Evolutionary conservation across 2,329 filamentous ascomycete species (phyloP).

Genomic region (Fusarium sp.): DNA sequence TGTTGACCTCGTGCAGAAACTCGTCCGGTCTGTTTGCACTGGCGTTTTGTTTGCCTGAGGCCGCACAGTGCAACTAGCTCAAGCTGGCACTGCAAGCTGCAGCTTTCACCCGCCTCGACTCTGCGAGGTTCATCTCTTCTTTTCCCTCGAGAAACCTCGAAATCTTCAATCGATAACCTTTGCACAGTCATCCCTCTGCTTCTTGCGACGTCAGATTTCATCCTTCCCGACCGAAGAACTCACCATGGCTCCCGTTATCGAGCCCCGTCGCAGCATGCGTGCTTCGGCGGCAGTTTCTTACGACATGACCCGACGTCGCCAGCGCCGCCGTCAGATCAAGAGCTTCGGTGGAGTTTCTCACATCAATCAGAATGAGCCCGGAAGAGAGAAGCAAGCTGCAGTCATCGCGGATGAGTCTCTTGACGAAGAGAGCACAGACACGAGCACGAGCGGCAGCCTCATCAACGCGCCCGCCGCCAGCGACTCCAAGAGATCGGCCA

Average conservation of each 20-base stretch:
- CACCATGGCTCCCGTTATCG: background rate
- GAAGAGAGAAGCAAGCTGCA: background rate
- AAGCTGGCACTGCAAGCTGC: background rate
- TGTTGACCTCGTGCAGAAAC: background rate
- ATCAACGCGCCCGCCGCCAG: background rate
- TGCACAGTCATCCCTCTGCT: background rate
- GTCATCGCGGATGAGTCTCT: background rate
- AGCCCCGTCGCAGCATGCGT: background rate
- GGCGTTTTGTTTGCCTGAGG: background rate
- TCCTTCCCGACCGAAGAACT: too few species aligned
- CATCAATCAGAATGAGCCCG: background rate
- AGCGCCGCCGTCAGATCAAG: background rate
- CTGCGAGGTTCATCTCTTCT: background rate
- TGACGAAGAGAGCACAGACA: background rate
- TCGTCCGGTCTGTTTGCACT: background rate
- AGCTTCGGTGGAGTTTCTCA: background rate
- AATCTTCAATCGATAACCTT: background rate
- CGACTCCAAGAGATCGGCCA: background rate
- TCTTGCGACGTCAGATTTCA: background rate
- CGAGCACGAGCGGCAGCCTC: background rate
- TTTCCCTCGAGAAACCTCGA: background rate
- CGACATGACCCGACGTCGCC: background rate
- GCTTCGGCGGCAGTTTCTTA: background rate
- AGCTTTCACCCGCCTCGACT: background rate
- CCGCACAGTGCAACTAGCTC: background rate